A percentile compares a stretch with the other conserved stretches of the same genome.
Evolutionary conservation across 192 early-diverging fungal genomes (phyloP).

Genomic region (Podila horticola): DNA sequence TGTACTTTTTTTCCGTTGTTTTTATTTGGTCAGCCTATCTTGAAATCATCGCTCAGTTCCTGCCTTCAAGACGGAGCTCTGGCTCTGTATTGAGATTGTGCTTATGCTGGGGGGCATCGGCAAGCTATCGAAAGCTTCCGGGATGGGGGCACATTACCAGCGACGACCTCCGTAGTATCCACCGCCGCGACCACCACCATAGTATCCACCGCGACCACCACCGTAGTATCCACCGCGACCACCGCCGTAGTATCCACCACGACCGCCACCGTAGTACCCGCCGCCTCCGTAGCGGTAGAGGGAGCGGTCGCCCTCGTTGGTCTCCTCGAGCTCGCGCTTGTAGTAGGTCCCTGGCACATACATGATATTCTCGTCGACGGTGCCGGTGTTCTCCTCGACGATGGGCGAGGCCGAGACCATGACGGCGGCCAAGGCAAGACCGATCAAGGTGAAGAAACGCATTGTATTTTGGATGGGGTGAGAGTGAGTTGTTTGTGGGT

Average conservation of each 20-base stretch:
- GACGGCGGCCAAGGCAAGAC: not conserved
- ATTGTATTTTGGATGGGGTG: slow-evolving; percentile 2
- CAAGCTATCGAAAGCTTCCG: too few species aligned
- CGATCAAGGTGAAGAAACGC: slow-evolving; percentile 10
- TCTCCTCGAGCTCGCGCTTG: slow-evolving; percentile 7
- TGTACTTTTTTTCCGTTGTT: too few species aligned
- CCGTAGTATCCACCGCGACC: not conserved
- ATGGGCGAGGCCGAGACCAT: not conserved
- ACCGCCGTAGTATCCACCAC: not conserved
- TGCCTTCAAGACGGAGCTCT: too few species aligned
- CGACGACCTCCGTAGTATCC: too few species aligned
- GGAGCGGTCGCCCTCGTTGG: not conserved
- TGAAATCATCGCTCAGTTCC: too few species aligned
- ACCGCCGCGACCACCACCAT: too few species aligned
- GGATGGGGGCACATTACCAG: too few species aligned
- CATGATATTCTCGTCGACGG: not conserved
- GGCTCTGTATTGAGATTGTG: too few species aligned
- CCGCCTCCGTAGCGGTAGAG: slow-evolving; percentile 1
- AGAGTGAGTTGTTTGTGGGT: slow-evolving; percentile 4
- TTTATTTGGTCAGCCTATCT: too few species aligned
- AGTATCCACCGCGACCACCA: too few species aligned
- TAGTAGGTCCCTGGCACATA: not conserved
- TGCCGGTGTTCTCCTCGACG: not conserved
- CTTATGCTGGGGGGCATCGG: too few species aligned
- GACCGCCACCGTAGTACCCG: not conserved